A percentile compares a stretch with the other conserved stretches of the same genome.
phyloP scores from a whole-genome alignment of 495 filamentous ascomycete genomes.

The Tetracladium setigerum region DNA sequence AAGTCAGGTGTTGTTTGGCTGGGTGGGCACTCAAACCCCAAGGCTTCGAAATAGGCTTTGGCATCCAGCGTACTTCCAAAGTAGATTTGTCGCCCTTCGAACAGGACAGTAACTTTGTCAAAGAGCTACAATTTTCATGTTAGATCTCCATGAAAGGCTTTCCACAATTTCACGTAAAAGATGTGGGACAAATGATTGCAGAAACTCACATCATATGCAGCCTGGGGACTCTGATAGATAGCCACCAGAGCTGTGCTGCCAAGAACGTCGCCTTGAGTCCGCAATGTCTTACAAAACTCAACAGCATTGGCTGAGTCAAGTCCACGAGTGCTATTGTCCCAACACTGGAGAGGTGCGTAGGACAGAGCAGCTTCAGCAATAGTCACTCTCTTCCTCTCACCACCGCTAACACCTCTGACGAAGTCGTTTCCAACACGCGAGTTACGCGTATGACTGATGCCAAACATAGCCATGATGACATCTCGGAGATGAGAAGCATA shows the following conservation, averaged over 20 bases:
- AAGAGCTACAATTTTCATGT: too few relatives aligned
- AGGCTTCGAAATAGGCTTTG: slow-evolving; percentile 49
- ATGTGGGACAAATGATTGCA: too few relatives aligned
- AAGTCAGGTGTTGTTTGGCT: too few relatives aligned
- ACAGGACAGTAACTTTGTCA: slow-evolving; percentile 71
- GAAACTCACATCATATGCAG: slow-evolving; percentile 62
- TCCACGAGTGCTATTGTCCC: slow-evolving; percentile 77
- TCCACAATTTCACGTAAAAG: too few relatives aligned
- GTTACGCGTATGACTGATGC: slow-evolving; percentile 65
- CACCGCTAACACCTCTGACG: slow-evolving; percentile 70
- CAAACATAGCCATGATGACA: slow-evolving; percentile 73
- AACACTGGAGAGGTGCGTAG: slow-evolving; percentile 58
- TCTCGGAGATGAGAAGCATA: slow-evolving; percentile 59
- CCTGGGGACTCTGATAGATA: slow-evolving; percentile 73
- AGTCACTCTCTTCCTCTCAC: slow-evolving; percentile 74
- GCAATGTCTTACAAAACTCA: slow-evolving; percentile 62
- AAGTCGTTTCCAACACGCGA: slow-evolving; percentile 73
- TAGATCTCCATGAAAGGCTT: too few relatives aligned
- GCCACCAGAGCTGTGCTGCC: slow-evolving; percentile 62
- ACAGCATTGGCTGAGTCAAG: slow-evolving; percentile 70
- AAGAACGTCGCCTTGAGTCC: slow-evolving; percentile 53
- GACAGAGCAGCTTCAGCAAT: slow-evolving; percentile 65
- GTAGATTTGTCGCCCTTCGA: slow-evolving; percentile 65
- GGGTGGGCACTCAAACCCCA: slow-evolving; percentile 50
- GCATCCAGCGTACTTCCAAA: slow-evolving; percentile 51